Base-by-base conservation (phyloP, 371 early-diverging fungal species). In the Mortierella sp. region DNA sequence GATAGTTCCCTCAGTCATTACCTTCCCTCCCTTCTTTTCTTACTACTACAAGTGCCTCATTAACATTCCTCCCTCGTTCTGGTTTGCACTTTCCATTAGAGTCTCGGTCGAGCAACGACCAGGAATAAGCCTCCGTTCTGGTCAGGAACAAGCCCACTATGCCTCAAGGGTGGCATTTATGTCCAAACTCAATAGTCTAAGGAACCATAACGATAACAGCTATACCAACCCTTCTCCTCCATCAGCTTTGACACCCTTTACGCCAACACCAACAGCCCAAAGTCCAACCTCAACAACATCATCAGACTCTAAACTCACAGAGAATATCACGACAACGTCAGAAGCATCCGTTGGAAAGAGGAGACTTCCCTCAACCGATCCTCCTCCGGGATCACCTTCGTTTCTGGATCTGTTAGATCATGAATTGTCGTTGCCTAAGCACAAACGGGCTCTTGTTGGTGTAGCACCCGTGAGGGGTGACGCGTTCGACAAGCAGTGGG, bases 361-460 rank as follows among this genome's bases (percentile, higher is more conserved):
- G n/a, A n/a, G n/a, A n/a, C n/a, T n/a, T n/a, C n/a, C n/a, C n/a
- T n/a, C n/a, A n/a, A n/a, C n/a, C n/a, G n/a, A 27, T 8, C 53
- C 9, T 1, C 37, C 14, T 2, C 11, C 37, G 14, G 1, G 11
- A 21, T 24, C 49, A 3, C 21, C 27, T 3, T 26, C 46, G 46
- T 34, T 34, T 11, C 37, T 71, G 32, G 68, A 66, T 44, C 21
- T 28, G 24, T 47, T 72, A 17, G 56, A 60, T 1, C 44, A 62
- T n/a, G 64, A 70, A 17, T 34, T 58, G 11, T 30, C 19, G 37
- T 34, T 34, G n/a, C n/a, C n/a, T n/a, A n/a, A 55, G 27, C 56
- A 75, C n/a, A 75, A 75, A 48, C 64, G 75, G 8, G 68, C 75
- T 7, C 64, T 46, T 56, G 69, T 75, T 3, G 75, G 75, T 1